Conservation (phyloP, 371 early-diverging fungal genomes). For the Blyttiomyces sp. region DNA sequence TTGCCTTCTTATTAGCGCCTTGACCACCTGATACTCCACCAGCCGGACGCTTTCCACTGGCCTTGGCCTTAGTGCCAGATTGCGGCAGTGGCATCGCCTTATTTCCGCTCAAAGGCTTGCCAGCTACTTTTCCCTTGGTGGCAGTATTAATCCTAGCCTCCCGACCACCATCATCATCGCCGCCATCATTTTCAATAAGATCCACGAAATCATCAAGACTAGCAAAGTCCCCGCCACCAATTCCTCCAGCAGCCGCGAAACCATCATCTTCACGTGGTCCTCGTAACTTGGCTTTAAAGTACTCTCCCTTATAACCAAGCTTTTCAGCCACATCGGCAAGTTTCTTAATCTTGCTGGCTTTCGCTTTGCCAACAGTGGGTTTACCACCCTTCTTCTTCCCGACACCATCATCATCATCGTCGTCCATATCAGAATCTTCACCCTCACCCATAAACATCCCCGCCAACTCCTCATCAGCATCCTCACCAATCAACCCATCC, state of each 20-base stretch:
- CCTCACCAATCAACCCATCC: conserved; percentile 14
- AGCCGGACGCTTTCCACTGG: too few relatives aligned
- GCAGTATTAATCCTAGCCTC: too few relatives aligned
- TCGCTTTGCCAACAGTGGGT: conserved; percentile 16
- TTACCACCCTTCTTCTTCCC: conserved; percentile 65
- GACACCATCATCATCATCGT: conserved; percentile 61
- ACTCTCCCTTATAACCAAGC: conserved; percentile 44
- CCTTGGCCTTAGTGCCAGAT: too few relatives aligned
- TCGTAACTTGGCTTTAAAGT: conserved; percentile 14
- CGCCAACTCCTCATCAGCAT: conserved; percentile 28
- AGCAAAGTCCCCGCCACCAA: conserved; percentile 33
- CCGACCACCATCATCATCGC: conserved; percentile 20
- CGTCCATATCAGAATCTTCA: conserved; percentile 50
- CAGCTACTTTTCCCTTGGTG: too few relatives aligned
- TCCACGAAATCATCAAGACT: conserved; percentile 34
- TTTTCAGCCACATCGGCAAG: conserved; percentile 28
- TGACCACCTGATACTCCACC: too few relatives aligned
- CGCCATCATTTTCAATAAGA: conserved; percentile 25
- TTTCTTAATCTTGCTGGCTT: conserved; percentile 13
- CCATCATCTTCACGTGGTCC: not conserved
- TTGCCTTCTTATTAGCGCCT: too few relatives aligned
- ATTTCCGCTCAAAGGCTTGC: too few relatives aligned
- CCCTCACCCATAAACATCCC: conserved; percentile 48
- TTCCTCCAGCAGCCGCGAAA: conserved; percentile 2
- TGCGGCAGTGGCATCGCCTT: too few relatives aligned